Evolutionary conservation across 345 rosid species (phyloP), one percentile per base, ranked within the genome.

Genomic region (Linum tenue): DNA sequence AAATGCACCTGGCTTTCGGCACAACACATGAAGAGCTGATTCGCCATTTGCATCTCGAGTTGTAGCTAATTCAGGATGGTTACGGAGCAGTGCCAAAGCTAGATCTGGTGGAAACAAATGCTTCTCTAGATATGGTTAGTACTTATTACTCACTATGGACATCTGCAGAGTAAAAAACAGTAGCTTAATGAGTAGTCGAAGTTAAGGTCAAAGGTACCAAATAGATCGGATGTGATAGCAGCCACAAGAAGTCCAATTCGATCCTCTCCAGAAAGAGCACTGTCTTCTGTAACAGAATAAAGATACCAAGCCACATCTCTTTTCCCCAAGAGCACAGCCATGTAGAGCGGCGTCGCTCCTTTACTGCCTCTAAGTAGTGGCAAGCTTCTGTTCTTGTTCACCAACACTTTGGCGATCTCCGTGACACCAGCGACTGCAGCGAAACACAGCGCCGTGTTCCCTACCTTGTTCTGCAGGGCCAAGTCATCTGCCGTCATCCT

Each of bases 241-340:
- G 77, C 77, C 40, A 72, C 55, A 42, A 75, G 79, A 11, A 78
- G 70, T 3, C 67, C 70, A 31, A 55, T 51, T 2, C 56, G 64
- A 56, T 79, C 82, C 14, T 72, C 73, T 55, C 59, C 59, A 0
- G 68, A 69, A 8, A 79, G 72, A 59, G 67, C 66, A 7, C 57
- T 76, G 38, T 50, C 59, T 35, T 59, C n/a, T 39, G 77, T 76
- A 39, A 67, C 64, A 56, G 64, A 57, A 59, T 63, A 72, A 8
- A 79, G 77, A 64, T 75, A 79, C 79, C 71, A 73, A 51, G 73
- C 77, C 79, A 75, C 75, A 12, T 75, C 68, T 51, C 72, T 62
- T 56, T 75, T 77, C 39, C 82, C 84, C 17, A 70, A 57, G 39
- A 69, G 63, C 66, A 77, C 76, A 37, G 84, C 82, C 73, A 78